Evolutionary conservation across 2,329 filamentous ascomycete genomes (phyloP), one percentile per base, ranked within the genome.

Genomic region (Cladosporium phlei): DNA sequence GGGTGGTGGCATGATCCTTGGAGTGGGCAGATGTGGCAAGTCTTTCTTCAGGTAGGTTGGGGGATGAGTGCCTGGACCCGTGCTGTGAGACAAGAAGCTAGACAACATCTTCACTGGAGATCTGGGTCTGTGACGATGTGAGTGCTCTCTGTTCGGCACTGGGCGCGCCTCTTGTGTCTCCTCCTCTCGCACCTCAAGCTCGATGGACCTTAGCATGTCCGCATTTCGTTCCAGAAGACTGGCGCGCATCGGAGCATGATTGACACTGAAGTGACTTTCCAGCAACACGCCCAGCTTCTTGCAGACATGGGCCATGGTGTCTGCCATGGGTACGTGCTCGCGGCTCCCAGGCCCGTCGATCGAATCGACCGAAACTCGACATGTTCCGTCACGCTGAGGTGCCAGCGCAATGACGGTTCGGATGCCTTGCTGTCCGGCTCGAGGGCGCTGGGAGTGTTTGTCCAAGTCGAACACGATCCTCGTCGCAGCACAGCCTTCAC

Each of bases 41-140:
- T 61, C 53, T 35, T 63, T 61, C 38, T 56, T 55, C 33, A 60
- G 40, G 4, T 57, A 45, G 2, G 48, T 51, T 3, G 58, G 56
- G 21, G 58, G 53, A 32, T 63, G 59, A 32, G 49, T 55, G n/a
- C 55, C 61, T 38, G 68, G 75, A 47, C 75, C 78, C 19, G 80
- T 79, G 25, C 80, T 78, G 57, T 94, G 80, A 11, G 42, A 45
- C 21, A 66, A 51, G 45, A 96, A 79, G 59, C 78, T 95, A 0
- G 90, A 94, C 12, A 97, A 73, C 59, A 95, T 76, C 64, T 96
- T 97, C 38, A 94, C 87, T 0, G 91, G 90, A 1, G 90, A 96
- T n/a, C 84, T 79, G 4, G 82, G 82, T 8, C 91, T 39, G 45
- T 47, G 38, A 10, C 45, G 45, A 33, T 47, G 45, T 14, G 45